phyloP scores from a whole-genome alignment of 352 stramenopile species.

The Pythium dissotocum region DNA sequence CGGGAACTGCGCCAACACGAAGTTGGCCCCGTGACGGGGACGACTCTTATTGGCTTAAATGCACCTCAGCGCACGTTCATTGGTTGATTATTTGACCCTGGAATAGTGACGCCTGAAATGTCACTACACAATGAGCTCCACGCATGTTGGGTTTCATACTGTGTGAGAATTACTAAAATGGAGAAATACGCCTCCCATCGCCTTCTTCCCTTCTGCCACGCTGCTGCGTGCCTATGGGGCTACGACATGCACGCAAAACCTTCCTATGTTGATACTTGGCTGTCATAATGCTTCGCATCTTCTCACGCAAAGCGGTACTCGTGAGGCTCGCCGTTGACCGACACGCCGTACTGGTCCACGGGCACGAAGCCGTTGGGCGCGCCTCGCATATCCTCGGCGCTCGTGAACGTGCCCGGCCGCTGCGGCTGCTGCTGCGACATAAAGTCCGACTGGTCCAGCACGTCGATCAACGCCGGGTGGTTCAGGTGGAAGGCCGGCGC shows the following conservation, averaged over 20 bases:
- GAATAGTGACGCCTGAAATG: neutral
- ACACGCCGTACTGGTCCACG: slow-evolving; percentile 19
- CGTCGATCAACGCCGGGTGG: slow-evolving; percentile 76
- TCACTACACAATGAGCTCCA: neutral
- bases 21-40: slow-evolving; percentile 44
- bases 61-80: neutral
- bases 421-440: slow-evolving; percentile 35
- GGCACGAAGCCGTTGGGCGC: slow-evolving; percentile 24
- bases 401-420: slow-evolving; percentile 55
- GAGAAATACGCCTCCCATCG: neutral
- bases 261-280: neutral
- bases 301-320: slow-evolving; percentile 29
- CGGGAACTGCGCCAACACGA: neutral
- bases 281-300: neutral
- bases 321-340: slow-evolving; percentile 23
- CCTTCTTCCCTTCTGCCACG: neutral
- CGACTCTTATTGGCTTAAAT: slow-evolving; percentile 55
- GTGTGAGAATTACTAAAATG: neutral
- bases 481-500: slow-evolving; percentile 72
- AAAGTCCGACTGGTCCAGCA: slow-evolving; percentile 79
- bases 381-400: slow-evolving; percentile 22
- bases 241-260: slow-evolving; percentile 5
- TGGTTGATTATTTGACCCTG: neutral
- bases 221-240: neutral
- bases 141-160: neutral